These are phyloP conservation scores for Cyphellophora europaea DNA, from an alignment of 2,329 filamentous ascomycete species.

Conservation along the genomic window DNA sequence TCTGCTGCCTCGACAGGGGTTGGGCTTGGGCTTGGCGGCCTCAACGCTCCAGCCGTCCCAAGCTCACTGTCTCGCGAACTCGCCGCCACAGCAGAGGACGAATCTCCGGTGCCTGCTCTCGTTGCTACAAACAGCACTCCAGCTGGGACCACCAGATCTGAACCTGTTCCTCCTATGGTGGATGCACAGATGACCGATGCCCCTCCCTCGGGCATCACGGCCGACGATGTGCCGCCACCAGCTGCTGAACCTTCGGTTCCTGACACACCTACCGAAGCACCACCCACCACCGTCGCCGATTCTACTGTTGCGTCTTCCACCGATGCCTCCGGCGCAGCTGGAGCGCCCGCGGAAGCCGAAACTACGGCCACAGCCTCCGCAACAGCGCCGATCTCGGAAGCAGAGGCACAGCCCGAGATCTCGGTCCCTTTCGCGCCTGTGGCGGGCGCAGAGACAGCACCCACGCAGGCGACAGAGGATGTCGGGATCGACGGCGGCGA, in stretches of 20 bases:
- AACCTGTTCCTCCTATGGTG: too few species aligned
- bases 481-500: neutral
- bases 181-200: neutral
- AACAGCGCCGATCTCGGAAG: neutral
- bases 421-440: neutral
- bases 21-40: too few species aligned
- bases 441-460: neutral
- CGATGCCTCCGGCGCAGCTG: neutral
- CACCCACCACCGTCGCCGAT: neutral
- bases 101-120: neutral
- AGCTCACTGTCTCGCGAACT: neutral
- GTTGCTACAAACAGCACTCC: neutral
- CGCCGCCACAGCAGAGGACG: neutral
- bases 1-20: neutral
- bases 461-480: neutral
- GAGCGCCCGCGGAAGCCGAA: neutral
- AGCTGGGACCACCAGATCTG: too few species aligned
- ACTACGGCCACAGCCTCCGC: neutral
- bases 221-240: neutral
- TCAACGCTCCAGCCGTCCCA: neutral
- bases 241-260: neutral
- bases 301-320: slow-evolving; percentile 1
- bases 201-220: too few species aligned
- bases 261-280: neutral
- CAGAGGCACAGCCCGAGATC: neutral